These are phyloP conservation scores for Beauveria scarabaeidicola DNA, from an alignment of 2,329 filamentous ascomycete genomes.

Conservation along the genomic window DNA sequence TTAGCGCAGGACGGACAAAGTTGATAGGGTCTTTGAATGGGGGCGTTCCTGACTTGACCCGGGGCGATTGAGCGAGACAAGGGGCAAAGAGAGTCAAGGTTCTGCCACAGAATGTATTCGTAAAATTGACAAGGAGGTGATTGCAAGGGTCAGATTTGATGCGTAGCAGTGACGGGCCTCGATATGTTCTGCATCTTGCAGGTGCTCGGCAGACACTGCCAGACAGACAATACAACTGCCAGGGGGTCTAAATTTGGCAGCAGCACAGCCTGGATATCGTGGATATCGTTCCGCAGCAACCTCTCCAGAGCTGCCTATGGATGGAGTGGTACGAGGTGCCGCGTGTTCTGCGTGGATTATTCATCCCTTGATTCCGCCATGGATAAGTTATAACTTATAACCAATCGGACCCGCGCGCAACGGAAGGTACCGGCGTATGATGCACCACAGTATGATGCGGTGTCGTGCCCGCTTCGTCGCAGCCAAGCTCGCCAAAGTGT, in stretches of 20 bases:
- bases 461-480: background rate
- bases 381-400: too few relatives aligned
- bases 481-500: background rate
- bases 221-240: background rate
- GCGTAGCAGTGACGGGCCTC: background rate
- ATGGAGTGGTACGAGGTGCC: conserved; percentile 1
- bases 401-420: background rate
- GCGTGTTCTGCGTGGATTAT: conserved; percentile 5
- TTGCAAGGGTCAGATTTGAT: background rate
- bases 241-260: conserved; percentile 2
- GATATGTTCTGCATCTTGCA: background rate
- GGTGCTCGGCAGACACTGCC: background rate
- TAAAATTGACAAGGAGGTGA: background rate
- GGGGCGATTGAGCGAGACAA: conserved; percentile 5
- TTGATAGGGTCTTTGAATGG: background rate
- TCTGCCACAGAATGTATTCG: background rate
- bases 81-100: background rate
- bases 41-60: background rate
- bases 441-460: too few relatives aligned
- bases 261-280: background rate
- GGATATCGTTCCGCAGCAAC: background rate
- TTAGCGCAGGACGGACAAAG: background rate
- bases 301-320: background rate
- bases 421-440: background rate
- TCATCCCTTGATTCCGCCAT: background rate